phyloP scores from a whole-genome alignment of 2,329 filamentous ascomycete genomes.

The Lasiodiplodia gonubiensis region DNA sequence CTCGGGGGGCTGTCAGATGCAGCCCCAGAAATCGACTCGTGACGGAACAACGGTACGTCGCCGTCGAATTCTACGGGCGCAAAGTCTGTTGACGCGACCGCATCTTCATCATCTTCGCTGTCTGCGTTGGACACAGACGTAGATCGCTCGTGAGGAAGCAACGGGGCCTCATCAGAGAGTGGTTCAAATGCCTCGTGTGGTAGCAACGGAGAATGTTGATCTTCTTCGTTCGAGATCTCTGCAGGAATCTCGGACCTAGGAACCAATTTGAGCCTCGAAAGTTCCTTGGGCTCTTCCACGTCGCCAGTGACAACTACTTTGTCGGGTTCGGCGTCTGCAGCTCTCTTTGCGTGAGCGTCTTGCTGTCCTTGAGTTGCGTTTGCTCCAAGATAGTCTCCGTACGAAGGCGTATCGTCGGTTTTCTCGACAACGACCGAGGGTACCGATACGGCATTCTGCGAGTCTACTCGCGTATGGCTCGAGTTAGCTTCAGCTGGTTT shows the following conservation, averaged over 20 bases:
- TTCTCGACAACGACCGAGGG: constrained; percentile 45
- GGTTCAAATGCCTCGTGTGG: constrained; percentile 38
- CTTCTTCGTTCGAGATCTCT: constrained; percentile 32
- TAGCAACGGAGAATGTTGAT: constrained; percentile 40
- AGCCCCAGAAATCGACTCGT: constrained; percentile 40
- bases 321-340: constrained; percentile 45
- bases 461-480: not conserved
- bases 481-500: constrained; percentile 16
- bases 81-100: constrained; percentile 29
- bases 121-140: constrained; percentile 14
- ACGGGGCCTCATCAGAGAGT: constrained; percentile 29
- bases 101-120: constrained; percentile 35
- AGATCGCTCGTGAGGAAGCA: constrained; percentile 35
- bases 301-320: constrained; percentile 35
- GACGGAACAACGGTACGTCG: constrained; percentile 42
- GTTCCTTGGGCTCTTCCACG: not conserved
- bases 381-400: constrained; percentile 46
- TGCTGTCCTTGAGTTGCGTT: constrained; percentile 43
- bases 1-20: constrained; percentile 1
- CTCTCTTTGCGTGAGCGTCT: constrained; percentile 40
- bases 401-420: constrained; percentile 40
- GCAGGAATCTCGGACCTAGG: constrained; percentile 14
- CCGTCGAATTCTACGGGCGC: constrained; percentile 22
- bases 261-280: not conserved
- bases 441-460: constrained; percentile 23